Conservation (phyloP, 306 rosid species). For the Fragaria iinumae region DNA sequence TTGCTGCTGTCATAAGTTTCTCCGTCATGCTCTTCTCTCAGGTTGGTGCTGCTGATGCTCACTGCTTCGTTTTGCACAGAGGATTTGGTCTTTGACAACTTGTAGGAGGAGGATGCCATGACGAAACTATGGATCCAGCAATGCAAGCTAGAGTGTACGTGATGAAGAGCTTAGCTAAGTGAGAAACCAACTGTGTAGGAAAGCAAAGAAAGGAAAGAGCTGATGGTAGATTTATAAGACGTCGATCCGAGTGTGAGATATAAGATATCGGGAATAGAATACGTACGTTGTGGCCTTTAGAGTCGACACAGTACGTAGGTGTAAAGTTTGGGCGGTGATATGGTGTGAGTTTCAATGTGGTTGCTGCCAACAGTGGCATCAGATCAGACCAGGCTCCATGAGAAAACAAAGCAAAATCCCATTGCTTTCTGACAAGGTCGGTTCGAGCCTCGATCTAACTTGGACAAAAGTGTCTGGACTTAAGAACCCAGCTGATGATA, state of each 20-base stretch:
- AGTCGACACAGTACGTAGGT: background rate
- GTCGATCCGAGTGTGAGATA: background rate
- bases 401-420: background rate
- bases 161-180: background rate
- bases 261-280: background rate
- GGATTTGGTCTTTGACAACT: slow-evolving; percentile 5
- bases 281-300: background rate
- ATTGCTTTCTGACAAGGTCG: slow-evolving; percentile 23
- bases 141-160: background rate
- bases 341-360: slow-evolving; percentile 15
- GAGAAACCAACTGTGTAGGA: background rate
- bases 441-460: background rate
- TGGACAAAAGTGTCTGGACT: background rate
- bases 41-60: background rate
- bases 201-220: background rate
- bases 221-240: background rate
- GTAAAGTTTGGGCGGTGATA: slow-evolving; percentile 24
- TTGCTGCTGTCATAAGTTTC: background rate
- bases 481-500: background rate
- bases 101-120: slow-evolving; percentile 6
- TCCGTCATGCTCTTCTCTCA: slow-evolving; percentile 13
- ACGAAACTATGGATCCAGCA: background rate
- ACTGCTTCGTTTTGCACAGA: background rate
- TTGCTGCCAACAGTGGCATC: background rate
- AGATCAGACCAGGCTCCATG: background rate